These are phyloP conservation scores for Prunus fruticosa DNA, from an alignment of 306 rosid genomes.

Conservation along the genomic window DNA sequence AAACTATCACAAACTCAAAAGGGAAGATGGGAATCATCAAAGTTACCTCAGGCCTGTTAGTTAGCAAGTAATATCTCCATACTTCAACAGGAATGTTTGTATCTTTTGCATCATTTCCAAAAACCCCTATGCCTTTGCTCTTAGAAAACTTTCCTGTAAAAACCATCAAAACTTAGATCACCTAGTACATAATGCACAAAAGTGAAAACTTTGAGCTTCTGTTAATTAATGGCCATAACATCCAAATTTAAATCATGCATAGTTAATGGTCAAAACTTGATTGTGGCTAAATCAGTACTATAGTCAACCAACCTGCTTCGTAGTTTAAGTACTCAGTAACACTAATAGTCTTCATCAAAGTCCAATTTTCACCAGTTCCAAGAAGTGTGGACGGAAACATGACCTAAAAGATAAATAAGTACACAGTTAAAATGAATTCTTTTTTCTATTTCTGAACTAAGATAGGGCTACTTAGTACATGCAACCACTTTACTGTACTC, in stretches of 20 bases:
- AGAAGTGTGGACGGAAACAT: conserved; percentile 94
- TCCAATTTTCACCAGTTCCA: conserved; percentile 92
- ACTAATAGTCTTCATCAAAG: conserved; percentile 95
- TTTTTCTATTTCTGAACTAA: neutral
- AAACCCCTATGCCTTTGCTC: conserved; percentile 91
- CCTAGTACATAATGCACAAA: neutral
- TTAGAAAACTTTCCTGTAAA: conserved; percentile 89
- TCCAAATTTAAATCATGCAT: neutral
- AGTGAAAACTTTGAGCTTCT: neutral
- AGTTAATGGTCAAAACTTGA: neutral
- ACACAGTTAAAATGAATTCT: neutral
- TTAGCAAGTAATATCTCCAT: conserved; percentile 96
- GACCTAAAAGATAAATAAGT: conserved; percentile 49
- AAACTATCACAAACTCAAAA: conserved; percentile 10
- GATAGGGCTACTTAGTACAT: neutral
- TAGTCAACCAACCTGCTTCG: conserved; percentile 61
- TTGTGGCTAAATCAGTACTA: neutral
- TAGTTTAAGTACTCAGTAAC: conserved; percentile 95
- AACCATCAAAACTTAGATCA: neutral
- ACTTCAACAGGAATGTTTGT: conserved; percentile 91
- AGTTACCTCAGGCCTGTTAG: conserved; percentile 93
- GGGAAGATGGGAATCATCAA: neutral
- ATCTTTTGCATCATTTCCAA: conserved; percentile 95
- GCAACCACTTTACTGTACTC: neutral
- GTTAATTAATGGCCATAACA: neutral